These are phyloP conservation scores for Pichia sp. DNA, from an alignment of 1,139 yeast species.

Conservation along the genomic window DNA sequence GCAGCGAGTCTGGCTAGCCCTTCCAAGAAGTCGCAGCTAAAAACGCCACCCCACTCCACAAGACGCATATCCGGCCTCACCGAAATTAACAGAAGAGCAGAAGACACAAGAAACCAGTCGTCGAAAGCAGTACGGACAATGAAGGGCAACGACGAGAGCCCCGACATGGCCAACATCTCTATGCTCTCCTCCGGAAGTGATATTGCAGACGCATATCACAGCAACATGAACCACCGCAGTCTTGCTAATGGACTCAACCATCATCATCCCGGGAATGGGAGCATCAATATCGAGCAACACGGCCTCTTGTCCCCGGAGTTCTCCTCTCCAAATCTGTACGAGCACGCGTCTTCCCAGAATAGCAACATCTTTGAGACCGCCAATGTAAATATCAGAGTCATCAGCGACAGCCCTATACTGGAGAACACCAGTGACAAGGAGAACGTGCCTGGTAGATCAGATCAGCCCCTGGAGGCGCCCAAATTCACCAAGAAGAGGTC, in stretches of 20 bases:
- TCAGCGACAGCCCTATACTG: conserved; percentile 10
- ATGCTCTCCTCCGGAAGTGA: neutral
- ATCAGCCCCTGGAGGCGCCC: conserved; percentile 9
- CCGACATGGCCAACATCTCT: neutral
- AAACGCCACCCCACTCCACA: conserved; percentile 31
- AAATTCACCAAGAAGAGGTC: conserved; percentile 13
- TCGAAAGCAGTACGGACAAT: neutral
- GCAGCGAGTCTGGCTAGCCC: conserved; percentile 19
- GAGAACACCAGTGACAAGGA: conserved; percentile 3
- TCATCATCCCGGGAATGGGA: neutral
- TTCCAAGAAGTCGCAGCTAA: conserved; percentile 23
- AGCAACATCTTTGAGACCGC: conserved; percentile 5
- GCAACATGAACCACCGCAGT: neutral
- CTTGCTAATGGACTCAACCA: too few relatives aligned
- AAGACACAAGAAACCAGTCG: neutral
- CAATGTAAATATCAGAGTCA: conserved; percentile 8
- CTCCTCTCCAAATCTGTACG: conserved; percentile 30
- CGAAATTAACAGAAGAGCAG: neutral
- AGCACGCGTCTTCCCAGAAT: neutral
- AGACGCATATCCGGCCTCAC: conserved; percentile 13
- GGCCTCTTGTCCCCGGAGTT: conserved; percentile 33
- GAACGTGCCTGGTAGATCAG: neutral
- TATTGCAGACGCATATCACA: neutral
- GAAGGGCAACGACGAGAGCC: neutral
- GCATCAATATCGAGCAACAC: neutral